Evolutionary conservation across 495 filamentous ascomycete species (phyloP).

Genomic region (Penicillium taxi): DNA sequence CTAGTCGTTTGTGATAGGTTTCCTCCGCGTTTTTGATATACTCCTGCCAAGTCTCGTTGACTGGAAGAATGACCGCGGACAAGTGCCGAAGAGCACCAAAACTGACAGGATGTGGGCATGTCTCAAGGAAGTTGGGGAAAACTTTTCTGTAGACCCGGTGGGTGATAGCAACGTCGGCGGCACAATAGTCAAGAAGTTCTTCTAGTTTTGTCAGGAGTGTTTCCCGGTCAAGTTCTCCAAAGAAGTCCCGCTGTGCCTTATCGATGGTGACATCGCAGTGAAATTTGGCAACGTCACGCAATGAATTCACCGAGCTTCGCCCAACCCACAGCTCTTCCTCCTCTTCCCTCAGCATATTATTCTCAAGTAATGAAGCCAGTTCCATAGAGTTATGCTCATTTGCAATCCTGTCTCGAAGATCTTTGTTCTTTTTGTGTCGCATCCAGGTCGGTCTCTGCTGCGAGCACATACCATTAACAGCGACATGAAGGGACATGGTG

Average conservation of each 20-base stretch:
- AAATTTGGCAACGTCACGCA: slow-evolving; percentile 94
- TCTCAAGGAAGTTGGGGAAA: slow-evolving; percentile 77
- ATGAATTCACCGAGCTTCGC: slow-evolving; percentile 86
- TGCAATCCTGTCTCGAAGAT: slow-evolving; percentile 72
- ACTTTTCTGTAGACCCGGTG: slow-evolving; percentile 89
- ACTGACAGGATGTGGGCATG: slow-evolving; percentile 93
- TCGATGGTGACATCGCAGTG: slow-evolving; percentile 89
- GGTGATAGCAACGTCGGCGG: slow-evolving; percentile 86
- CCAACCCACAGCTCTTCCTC: slow-evolving; percentile 94
- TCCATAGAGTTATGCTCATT: slow-evolving; percentile 62
- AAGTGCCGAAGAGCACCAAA: slow-evolving; percentile 91
- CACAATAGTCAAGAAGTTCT: slow-evolving; percentile 88
- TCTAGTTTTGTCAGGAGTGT: slow-evolving; percentile 63
- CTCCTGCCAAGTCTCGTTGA: slow-evolving; percentile 75
- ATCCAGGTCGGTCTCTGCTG: slow-evolving; percentile 94
- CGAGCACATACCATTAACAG: slow-evolving; percentile 98
- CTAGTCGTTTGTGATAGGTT: slow-evolving; percentile 70
- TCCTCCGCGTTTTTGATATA: slow-evolving; percentile 77
- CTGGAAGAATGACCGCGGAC: slow-evolving; percentile 84
- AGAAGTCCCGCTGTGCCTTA: slow-evolving; percentile 78
- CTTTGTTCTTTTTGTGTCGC: slow-evolving; percentile 84
- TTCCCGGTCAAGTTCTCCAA: slow-evolving; percentile 70
- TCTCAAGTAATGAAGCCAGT: slow-evolving; percentile 61
- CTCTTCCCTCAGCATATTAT: slow-evolving; percentile 60
- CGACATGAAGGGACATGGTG: slow-evolving; percentile 97